Percentiles rank a stretch among this genome's conserved stretches.
phyloP scores from a whole-genome alignment of 192 early-diverging fungal genomes.

The Podila epigama region DNA sequence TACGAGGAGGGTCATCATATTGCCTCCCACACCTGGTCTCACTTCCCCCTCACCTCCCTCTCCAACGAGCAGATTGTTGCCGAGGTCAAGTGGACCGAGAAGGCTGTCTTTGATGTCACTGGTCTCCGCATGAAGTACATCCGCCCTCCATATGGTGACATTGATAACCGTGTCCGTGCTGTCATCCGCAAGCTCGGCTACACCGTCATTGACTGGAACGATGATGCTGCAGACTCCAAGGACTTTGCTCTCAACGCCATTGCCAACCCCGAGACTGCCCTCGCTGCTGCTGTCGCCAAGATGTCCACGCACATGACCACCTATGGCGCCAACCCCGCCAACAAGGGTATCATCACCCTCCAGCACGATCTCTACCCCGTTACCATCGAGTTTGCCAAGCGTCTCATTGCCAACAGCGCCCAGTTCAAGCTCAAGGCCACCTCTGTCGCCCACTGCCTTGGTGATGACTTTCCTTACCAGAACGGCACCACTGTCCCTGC shows the following conservation, averaged over 20 bases:
- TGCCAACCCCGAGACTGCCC: background rate
- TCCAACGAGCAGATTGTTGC: constrained; percentile 66
- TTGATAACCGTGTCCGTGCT: constrained; percentile 64
- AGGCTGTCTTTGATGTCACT: constrained; percentile 50
- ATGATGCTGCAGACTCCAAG: constrained; percentile 52
- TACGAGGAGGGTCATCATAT: constrained; percentile 52
- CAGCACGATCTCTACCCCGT: constrained; percentile 58
- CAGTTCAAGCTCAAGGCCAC: constrained; percentile 25
- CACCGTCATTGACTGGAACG: constrained; percentile 42
- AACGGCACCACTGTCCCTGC: background rate
- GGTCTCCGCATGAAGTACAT: constrained; percentile 57
- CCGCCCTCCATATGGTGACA: constrained; percentile 65
- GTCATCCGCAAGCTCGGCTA: constrained; percentile 63
- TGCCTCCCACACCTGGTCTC: constrained; percentile 61
- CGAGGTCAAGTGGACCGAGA: constrained; percentile 64
- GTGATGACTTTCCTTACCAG: constrained; percentile 17
- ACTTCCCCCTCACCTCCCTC: constrained; percentile 58
- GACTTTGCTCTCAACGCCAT: constrained; percentile 52
- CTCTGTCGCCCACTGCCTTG: constrained; percentile 38
- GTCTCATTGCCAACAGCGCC: constrained; percentile 32
- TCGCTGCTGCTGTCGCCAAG: constrained; percentile 2
- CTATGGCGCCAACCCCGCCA: constrained; percentile 33
- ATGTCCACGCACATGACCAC: constrained; percentile 17
- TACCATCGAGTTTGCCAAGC: constrained; percentile 51
- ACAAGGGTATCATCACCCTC: constrained; percentile 56